These are phyloP conservation scores for Hippophae gyantsensis DNA, from an alignment of 306 rosid genomes.

Conservation along the genomic window DNA sequence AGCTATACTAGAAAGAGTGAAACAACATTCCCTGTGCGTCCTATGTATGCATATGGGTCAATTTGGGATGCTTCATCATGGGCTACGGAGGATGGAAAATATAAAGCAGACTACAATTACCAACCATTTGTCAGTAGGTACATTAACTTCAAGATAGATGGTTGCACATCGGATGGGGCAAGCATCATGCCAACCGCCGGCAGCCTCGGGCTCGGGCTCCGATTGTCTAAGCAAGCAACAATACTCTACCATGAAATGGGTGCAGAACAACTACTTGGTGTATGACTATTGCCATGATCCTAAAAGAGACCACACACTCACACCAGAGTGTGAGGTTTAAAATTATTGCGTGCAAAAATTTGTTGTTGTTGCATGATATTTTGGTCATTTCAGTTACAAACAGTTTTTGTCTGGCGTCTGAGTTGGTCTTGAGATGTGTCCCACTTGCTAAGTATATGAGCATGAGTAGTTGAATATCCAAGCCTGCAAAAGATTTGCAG, in stretches of 20 bases:
- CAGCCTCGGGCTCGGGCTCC: slow-evolving; percentile 6
- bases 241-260: slow-evolving; percentile 55
- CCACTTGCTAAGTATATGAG: slow-evolving; percentile 21
- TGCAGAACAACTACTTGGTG: slow-evolving; percentile 53
- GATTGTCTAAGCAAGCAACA: slow-evolving; percentile 43
- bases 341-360: background rate
- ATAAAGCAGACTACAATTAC: slow-evolving; percentile 69
- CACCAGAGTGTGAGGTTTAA: slow-evolving; percentile 54
- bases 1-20: slow-evolving; percentile 62
- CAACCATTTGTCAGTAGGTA: slow-evolving; percentile 76
- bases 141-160: slow-evolving; percentile 49
- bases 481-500: slow-evolving; percentile 13
- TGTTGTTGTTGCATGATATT: background rate
- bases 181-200: slow-evolving; percentile 40
- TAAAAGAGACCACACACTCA: slow-evolving; percentile 57
- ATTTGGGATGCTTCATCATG: slow-evolving; percentile 95
- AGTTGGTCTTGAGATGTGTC: slow-evolving; percentile 43
- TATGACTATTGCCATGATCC: slow-evolving; percentile 74
- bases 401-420: background rate
- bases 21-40: slow-evolving; percentile 62
- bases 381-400: background rate
- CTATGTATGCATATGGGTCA: slow-evolving; percentile 78
- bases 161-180: slow-evolving; percentile 30
- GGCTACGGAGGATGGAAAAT: slow-evolving; percentile 88
- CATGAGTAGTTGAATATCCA: slow-evolving; percentile 48